Conservation (phyloP, 495 filamentous ascomycete species). For the Aspergillus avenaceus region DNA sequence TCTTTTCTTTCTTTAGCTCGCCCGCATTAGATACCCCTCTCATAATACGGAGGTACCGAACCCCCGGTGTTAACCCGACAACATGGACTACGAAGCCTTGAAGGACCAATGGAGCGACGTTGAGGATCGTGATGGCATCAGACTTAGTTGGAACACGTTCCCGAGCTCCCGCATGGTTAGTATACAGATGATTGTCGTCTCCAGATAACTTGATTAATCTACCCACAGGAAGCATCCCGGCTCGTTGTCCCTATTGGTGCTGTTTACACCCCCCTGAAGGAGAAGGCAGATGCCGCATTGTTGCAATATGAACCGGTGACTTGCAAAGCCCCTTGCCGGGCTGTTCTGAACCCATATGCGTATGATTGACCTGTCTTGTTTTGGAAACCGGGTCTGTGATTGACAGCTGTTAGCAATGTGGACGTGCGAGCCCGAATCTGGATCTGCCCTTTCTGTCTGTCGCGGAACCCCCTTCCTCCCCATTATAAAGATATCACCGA, state of each 20-base stretch:
- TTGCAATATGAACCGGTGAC: constrained; percentile 96
- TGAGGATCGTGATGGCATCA: constrained; percentile 94
- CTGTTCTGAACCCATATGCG: constrained; percentile 97
- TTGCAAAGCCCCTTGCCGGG: constrained; percentile 94
- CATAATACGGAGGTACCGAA: constrained; percentile 25
- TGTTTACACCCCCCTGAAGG: constrained; percentile 93
- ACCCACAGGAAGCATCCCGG: constrained; percentile 81
- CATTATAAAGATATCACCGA: constrained; percentile 99
- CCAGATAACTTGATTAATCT: constrained; percentile 16
- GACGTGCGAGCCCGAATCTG: constrained; percentile 92
- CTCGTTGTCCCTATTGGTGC: constrained; percentile 97
- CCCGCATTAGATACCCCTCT: constrained; percentile 17
- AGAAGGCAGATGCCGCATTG: constrained; percentile 83
- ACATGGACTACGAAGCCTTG: constrained; percentile 72
- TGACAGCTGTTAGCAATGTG: constrained; percentile 66
- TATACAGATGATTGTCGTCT: constrained; percentile 10
- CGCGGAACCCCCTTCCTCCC: constrained; percentile 88
- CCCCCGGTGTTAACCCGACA: constrained; percentile 27
- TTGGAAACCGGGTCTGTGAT: constrained; percentile 4
- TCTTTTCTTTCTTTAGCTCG: constrained; percentile 14
- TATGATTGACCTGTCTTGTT: constrained; percentile 37
- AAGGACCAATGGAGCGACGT: constrained; percentile 98
- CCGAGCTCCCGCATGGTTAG: constrained; percentile 94
- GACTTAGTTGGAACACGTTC: constrained; percentile 99
- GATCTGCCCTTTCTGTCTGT: constrained; percentile 98